Percentiles rank a stretch among this genome's conserved stretches.
phyloP scores from a whole-genome alignment of 2,329 filamentous ascomycete genomes.

The Claviceps cyperi region DNA sequence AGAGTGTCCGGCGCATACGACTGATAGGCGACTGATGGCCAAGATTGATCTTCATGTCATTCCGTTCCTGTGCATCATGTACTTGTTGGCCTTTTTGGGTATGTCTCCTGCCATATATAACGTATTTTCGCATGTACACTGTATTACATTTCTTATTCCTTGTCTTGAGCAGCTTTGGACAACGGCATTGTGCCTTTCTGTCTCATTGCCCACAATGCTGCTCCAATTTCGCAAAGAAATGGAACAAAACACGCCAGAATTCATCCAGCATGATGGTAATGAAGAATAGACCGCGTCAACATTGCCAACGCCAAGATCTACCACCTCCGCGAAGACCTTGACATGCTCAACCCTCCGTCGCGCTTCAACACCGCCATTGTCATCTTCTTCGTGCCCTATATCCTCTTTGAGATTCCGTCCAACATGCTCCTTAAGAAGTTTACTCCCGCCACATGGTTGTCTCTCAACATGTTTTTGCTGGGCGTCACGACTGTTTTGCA shows the following conservation, averaged over 20 bases:
- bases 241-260: not conserved
- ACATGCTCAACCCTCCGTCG: slow-evolving; percentile 30
- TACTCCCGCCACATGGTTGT: slow-evolving; percentile 55
- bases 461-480: slow-evolving; percentile 73
- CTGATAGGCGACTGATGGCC: slow-evolving; percentile 49
- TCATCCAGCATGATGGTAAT: no score
- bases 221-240: not conserved
- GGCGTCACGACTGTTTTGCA: slow-evolving; percentile 62
- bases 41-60: slow-evolving; percentile 60
- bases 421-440: slow-evolving; percentile 50
- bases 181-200: no score
- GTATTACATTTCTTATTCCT: no score
- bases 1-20: slow-evolving; percentile 37
- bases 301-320: slow-evolving; percentile 66
- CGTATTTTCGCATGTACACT: no score
- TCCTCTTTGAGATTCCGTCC: slow-evolving; percentile 57
- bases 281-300: slow-evolving; percentile 47
- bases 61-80: slow-evolving; percentile 59
- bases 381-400: slow-evolving; percentile 72
- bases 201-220: no score
- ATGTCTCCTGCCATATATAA: slow-evolving; percentile 4
- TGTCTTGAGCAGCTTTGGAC: no score
- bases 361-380: slow-evolving; percentile 64
- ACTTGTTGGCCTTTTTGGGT: slow-evolving; percentile 54
- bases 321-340: slow-evolving; percentile 46